Evolutionary conservation across 75 land plant genomes (phyloP).

Genomic region (Ceratopteris richardii): DNA sequence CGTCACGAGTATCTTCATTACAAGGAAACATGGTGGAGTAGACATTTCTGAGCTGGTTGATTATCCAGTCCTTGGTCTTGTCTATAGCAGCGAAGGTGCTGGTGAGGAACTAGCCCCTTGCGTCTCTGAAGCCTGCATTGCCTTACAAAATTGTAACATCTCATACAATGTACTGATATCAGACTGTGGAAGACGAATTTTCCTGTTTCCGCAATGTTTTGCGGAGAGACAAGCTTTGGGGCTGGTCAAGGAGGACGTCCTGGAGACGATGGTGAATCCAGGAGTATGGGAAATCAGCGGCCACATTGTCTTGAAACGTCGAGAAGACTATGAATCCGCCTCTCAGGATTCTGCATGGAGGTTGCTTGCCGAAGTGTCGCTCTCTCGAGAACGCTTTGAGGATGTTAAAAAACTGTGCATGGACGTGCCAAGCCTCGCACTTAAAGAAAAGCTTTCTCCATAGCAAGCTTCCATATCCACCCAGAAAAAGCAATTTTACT

Average conservation of each 20-base stretch:
- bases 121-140: conserved; percentile 55
- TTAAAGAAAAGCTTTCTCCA: too few species aligned
- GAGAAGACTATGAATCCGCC: conserved; percentile 19
- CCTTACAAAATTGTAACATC: conserved; percentile 62
- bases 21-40: conserved; percentile 27
- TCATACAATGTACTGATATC: conserved; percentile 83
- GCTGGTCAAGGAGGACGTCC: conserved; percentile 15
- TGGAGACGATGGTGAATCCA: conserved; percentile 34
- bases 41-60: conserved; percentile 43
- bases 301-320: conserved; percentile 32
- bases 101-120: conserved; percentile 41
- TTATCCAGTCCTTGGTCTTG: conserved; percentile 78
- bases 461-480: too few species aligned
- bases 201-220: conserved; percentile 63
- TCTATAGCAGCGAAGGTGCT: conserved; percentile 53
- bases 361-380: conserved; percentile 28
- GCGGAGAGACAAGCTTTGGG: conserved; percentile 26
- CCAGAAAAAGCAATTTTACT: too few species aligned
- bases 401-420: conserved; percentile 15
- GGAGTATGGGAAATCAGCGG: conserved; percentile 41
- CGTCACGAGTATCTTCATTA: conserved; percentile 2
- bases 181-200: conserved; percentile 60
- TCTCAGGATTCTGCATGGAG: conserved; percentile 27
- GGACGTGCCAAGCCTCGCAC: too few species aligned
- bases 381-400: conserved; percentile 18